Percentiles rank a stretch among this genome's conserved stretches.
These are phyloP conservation scores for Camptophora hylomeconis DNA, from an alignment of 2,329 filamentous ascomycete genomes.

Conservation along the genomic window DNA sequence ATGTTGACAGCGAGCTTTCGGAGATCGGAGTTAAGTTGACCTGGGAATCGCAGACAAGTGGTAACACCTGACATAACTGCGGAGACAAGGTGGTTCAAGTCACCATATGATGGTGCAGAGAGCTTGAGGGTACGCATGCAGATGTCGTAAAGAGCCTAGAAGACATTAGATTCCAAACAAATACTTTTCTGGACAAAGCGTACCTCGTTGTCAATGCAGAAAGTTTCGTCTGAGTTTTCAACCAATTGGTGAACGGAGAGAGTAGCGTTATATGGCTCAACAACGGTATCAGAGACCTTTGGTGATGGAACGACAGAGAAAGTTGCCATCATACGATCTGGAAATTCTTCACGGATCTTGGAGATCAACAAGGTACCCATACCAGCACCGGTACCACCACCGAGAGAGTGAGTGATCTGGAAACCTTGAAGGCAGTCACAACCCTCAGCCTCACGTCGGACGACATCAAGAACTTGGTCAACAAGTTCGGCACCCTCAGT, in stretches of 20 bases:
- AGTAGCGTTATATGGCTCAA: constrained; percentile 99
- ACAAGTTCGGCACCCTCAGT: constrained; percentile 98
- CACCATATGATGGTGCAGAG: constrained; percentile 93
- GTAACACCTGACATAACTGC: constrained; percentile 99
- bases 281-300: constrained; percentile 98
- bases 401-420: constrained; percentile 99
- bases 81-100: constrained; percentile 98
- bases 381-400: constrained; percentile 99
- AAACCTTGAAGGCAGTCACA: constrained; percentile 99
- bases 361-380: constrained; percentile 99
- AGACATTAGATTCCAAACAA: constrained; percentile 14
- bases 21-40: constrained; percentile 99
- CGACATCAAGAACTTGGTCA: constrained; percentile 94
- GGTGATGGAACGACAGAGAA: constrained; percentile 98
- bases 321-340: constrained; percentile 99
- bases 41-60: constrained; percentile 96
- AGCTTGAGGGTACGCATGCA: constrained; percentile 99
- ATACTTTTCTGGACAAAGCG: constrained; percentile 7
- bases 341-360: constrained; percentile 99
- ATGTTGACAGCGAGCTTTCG: constrained; percentile 99
- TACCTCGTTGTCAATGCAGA: constrained; percentile 99
- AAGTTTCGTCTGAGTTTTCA: constrained; percentile 99
- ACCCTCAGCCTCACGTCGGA: constrained; percentile 95
- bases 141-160: constrained; percentile 94
- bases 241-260: constrained; percentile 98